Base-by-base conservation (phyloP, 2,329 filamentous ascomycete species). In the Scolecobasidium constrictum region DNA sequence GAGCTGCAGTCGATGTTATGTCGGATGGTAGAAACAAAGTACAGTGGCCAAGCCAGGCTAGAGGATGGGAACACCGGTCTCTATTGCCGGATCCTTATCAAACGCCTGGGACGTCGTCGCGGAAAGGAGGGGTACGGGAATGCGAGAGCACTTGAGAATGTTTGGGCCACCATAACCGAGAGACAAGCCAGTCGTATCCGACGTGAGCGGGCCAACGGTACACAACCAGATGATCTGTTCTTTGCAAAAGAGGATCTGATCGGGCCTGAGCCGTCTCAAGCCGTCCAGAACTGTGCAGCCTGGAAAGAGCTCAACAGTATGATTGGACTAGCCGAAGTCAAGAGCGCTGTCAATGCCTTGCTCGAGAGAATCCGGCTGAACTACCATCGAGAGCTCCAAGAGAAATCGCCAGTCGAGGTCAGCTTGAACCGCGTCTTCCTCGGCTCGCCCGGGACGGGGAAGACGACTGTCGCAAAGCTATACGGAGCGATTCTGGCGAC, bases 371-470 rank as follows among this genome's bases (percentile, higher is more conserved):
- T 86, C 13, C 61, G 71, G 42, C 63, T 65, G 2, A 87, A 87
- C 52, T 86, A 84, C 46, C 49, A 70, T 3, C 65, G 80, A 0
- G 83, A 87, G 52, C 58, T 87, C 0, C 50, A 63, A 0, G 81
- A 86, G 50, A 62, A 80, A 52, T 67, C 71, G 0, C 55, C 69
- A 0, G 61, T 86, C 0, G 61, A 78, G 42, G 77, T 76, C 40
- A 75, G 70, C 0, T 64, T 86, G 0, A 87, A 86, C 54, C 67
- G 71, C 5, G 74, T 86, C 2, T 85, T 88, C 43, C 54, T 86
- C 0, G 83, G 83, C 0, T 73, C 69, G 2, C 83, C 84, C 0
- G 83, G 84, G 0, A 88, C 83, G 0, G 83, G 83, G 0, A 88
- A 87, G 51, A 87, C 83, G 0, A 79, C 80, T 0, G 77, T 88